Conservation (phyloP, 768 basidiomycete genomes). For the Tylopilus subfusipes region DNA sequence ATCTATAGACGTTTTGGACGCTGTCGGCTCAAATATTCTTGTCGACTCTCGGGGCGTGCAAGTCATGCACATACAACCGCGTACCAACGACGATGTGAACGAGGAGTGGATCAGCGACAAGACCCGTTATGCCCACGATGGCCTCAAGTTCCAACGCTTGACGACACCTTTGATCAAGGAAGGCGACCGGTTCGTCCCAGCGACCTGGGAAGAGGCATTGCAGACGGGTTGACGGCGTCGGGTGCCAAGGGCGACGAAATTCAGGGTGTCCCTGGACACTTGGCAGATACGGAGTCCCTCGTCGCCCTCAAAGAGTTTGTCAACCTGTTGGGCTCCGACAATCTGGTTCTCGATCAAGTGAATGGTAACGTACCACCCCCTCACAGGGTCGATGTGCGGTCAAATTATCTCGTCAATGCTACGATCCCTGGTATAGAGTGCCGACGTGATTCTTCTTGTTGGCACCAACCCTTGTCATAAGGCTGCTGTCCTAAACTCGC, state of each 20-base stretch:
- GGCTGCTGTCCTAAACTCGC: conserved; percentile 94
- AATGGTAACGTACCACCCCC: conserved; percentile 66
- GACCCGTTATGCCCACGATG: conserved; percentile 95
- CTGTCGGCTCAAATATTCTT: conserved; percentile 93
- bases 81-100: conserved; percentile 96
- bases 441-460: conserved; percentile 89
- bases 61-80: conserved; percentile 96
- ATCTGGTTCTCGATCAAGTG: conserved; percentile 75
- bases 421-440: conserved; percentile 87
- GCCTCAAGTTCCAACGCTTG: conserved; percentile 90
- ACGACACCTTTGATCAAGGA: conserved; percentile 87
- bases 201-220: conserved; percentile 86
- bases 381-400: conserved; percentile 85
- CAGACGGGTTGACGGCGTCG: conserved; percentile 71
- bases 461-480: conserved; percentile 98
- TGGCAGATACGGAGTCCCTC: conserved; percentile 92
- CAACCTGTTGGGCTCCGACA: conserved; percentile 93
- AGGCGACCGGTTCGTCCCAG: conserved; percentile 88
- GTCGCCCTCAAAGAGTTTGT: conserved; percentile 91
- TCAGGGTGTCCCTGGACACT: conserved; percentile 87
- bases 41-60: conserved; percentile 93
- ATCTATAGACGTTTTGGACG: conserved; percentile 92
- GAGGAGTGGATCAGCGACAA: conserved; percentile 99
- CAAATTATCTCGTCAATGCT: conserved; percentile 95
- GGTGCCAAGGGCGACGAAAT: conserved; percentile 91